These are phyloP conservation scores for Xylaria sp. DNA, from an alignment of 2,329 filamentous ascomycete genomes.

Conservation along the genomic window DNA sequence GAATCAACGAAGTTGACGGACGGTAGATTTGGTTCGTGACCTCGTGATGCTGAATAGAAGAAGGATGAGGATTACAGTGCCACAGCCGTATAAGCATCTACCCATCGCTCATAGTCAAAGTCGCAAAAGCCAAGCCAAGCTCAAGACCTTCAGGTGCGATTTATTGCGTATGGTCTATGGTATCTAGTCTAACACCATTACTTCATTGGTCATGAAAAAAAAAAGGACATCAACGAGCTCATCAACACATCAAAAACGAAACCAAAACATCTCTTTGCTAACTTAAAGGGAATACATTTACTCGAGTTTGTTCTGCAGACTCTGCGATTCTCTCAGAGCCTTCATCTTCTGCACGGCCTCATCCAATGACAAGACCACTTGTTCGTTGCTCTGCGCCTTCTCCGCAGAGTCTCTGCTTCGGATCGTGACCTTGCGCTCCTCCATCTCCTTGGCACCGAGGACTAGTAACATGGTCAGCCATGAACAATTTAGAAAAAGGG, in stretches of 20 bases:
- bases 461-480: conserved; percentile 15
- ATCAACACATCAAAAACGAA: no score
- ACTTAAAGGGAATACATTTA: neutral
- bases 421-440: conserved; percentile 25
- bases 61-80: neutral
- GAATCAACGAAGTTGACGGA: no score
- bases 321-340: conserved; percentile 11
- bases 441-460: conserved; percentile 27
- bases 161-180: conserved; percentile 7
- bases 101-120: no score
- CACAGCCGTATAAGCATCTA: no score
- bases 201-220: neutral
- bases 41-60: no score
- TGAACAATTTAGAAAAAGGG: neutral
- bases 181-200: conserved; percentile 8
- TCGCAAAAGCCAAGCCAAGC: neutral
- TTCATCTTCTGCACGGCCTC: conserved; percentile 24
- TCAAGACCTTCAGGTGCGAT: neutral
- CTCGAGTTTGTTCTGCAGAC: conserved; percentile 14
- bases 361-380: conserved; percentile 22
- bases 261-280: neutral
- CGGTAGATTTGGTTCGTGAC: no score
- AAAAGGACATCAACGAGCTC: neutral
- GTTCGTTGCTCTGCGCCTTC: conserved; percentile 24
- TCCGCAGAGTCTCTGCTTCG: conserved; percentile 24